phyloP scores from a whole-genome alignment of 805 yeast genomes.

The Sungouiella thailandica region DNA sequence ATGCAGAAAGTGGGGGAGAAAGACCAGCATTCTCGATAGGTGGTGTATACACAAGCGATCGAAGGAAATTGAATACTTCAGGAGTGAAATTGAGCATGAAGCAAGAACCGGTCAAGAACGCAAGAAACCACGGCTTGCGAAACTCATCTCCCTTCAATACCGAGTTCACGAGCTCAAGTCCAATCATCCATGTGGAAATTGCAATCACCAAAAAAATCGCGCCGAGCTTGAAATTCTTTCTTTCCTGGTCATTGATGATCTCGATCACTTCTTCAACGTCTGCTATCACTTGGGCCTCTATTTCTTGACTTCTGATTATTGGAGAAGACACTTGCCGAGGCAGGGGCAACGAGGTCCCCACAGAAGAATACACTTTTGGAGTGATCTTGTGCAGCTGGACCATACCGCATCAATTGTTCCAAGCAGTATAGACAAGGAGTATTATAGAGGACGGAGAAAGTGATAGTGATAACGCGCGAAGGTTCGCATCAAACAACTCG shows the following conservation, averaged over 20 bases:
- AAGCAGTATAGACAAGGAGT: background rate
- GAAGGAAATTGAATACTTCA: constrained; percentile 18
- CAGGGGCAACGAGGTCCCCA: background rate
- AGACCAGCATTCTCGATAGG: background rate
- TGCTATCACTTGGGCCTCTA: constrained; percentile 6
- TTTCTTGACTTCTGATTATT: constrained; percentile 11
- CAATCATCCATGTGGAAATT: constrained; percentile 44
- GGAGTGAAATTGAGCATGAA: constrained; percentile 44
- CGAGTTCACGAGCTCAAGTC: constrained; percentile 44
- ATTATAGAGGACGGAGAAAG: no score
- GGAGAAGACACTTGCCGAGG: constrained; percentile 8
- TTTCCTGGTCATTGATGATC: constrained; percentile 38
- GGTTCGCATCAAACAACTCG: no score
- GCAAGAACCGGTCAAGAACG: constrained; percentile 45
- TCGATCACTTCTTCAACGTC: constrained; percentile 23
- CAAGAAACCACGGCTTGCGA: constrained; percentile 44
- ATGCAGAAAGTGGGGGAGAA: constrained; percentile 1
- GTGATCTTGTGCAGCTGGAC: no score
- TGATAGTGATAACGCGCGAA: no score
- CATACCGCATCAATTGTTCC: no score
- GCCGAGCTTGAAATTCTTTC: constrained; percentile 41
- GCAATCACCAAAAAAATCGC: constrained; percentile 36
- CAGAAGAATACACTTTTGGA: no score
- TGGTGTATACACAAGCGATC: background rate
- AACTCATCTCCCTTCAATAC: constrained; percentile 46